Base-by-base conservation (phyloP, 108 stramenopile species). In the Epithemia pelagica region DNA sequence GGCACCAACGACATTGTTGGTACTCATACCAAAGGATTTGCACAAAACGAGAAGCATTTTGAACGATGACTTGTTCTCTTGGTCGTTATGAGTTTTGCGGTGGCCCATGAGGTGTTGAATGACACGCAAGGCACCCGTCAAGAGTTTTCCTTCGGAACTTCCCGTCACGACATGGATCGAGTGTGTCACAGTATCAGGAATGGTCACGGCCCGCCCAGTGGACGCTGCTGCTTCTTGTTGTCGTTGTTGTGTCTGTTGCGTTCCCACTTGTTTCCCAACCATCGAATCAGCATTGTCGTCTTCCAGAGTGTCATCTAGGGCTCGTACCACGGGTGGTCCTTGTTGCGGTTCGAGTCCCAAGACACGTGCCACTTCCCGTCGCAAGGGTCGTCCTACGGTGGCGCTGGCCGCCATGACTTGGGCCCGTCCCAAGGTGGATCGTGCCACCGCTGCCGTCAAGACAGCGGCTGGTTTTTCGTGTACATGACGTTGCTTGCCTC, bases 341-440 rank as follows among this genome's bases (percentile, higher is more conserved):
- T 94, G 83, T 37, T 87, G 76, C 55, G 87, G 85, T 25, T 83
- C 65, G 52, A 95, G 69, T 28, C 91, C 91, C 64, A 97, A 65
- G 20, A 96, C 87, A 33, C 93, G 82, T 7, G 88, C 72, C 25
- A 97, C 58, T 62, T 95, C 95, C 32, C 97, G 82, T 66, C 84
- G 84, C 30, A 98, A 78, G 7, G 90, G 85, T 30, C 97, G 74
- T 22, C 97, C 97, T 30, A 98, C 94, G 0, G 97, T 98, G 3
- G 97, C 95, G 70, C 93, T 95, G 15, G 90, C 94, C 10, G 89
- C 92, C 26, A 96, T 79, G 28, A 96, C 74, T 76, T 96, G 92
- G 0, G 70, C 80, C 30, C 74, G 68, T 22, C 91, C 91, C 52
- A 87, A 64, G 0, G 89, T 89, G 24, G 77, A 52, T 27, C 87